phyloP scores from a whole-genome alignment of 2,329 filamentous ascomycete species.

The Aureobasidium sp. region DNA sequence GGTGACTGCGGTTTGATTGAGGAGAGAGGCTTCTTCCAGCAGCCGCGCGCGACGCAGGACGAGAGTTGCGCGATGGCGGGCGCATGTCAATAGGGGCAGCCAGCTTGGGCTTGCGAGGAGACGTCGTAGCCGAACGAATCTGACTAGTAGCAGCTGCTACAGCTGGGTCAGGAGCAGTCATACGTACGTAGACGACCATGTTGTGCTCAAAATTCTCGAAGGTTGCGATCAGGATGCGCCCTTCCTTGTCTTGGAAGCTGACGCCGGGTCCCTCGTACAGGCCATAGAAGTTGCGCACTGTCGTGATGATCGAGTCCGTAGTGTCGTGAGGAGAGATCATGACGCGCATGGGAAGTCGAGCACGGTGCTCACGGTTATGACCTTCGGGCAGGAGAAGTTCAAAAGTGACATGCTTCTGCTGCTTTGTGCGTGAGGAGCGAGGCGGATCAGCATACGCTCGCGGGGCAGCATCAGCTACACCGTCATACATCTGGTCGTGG shows the following conservation, averaged over 20 bases:
- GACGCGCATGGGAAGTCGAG: conserved; percentile 74
- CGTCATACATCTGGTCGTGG: background rate
- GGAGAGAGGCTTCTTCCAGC: conserved; percentile 75
- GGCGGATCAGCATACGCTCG: conserved; percentile 19
- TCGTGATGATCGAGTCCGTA: conserved; percentile 95
- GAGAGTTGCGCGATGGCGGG: conserved; percentile 54
- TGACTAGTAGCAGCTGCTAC: conserved; percentile 36
- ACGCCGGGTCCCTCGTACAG: conserved; percentile 81
- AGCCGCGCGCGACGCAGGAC: conserved; percentile 64
- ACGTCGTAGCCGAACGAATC: conserved; percentile 23
- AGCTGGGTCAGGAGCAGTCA: conserved; percentile 27
- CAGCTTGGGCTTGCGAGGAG: conserved; percentile 50
- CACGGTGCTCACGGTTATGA: conserved; percentile 57
- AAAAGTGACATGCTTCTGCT: conserved; percentile 69
- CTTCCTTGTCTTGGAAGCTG: conserved; percentile 87
- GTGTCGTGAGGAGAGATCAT: conserved; percentile 94
- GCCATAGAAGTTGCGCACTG: conserved; percentile 98
- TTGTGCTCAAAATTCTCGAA: conserved; percentile 93
- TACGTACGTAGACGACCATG: conserved; percentile 85
- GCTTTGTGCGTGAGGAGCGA: conserved; percentile 30
- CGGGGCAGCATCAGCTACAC: background rate
- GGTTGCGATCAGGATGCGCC: conserved; percentile 85
- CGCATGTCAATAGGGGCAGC: conserved; percentile 60
- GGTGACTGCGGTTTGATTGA: conserved; percentile 58
- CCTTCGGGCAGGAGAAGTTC: conserved; percentile 64